Base-by-base conservation (phyloP, 306 rosid genomes). In the Sophora flavescens region DNA sequence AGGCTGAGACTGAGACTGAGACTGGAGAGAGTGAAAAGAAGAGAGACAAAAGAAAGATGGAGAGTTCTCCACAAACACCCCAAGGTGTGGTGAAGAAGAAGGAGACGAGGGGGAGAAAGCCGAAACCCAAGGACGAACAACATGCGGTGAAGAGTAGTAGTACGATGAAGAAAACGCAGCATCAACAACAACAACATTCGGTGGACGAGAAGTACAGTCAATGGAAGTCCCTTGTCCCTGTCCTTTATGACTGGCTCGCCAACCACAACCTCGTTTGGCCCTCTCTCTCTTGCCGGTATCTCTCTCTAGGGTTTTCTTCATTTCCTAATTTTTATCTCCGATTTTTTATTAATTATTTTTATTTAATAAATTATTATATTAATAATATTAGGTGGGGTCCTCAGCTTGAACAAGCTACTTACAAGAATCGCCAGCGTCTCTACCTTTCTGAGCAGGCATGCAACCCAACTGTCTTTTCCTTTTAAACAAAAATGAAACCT, bases 261-360 rank as follows among this genome's bases (percentile, higher is more conserved):
- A 92, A 96, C 63, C 99, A 96, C 82, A 96, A 96, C 76, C 99
- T 96, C 48, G 91, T 86, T 38, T 92, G 98, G 97, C 99, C 98
- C 14, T 92, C 99, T 65, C 97, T 96, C 80, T 89, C 98, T 62
- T 91, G 97, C 97, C 78, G 98, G 99, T 95, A 22, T 22, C 17
- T 18, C 12, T 56, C 15, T 35, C 68, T 80, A 60, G 74, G 85
- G 82, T 75, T 72, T 75, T 47, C 32, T 75, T n/a, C 36, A 12
- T 18, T 45, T 45, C n/a, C 10, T 4, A 42, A 9, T 39, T 39
- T 6, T 5, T 5, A 32, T 4, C 0, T 30, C 0, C 22, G 2
- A 17, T 68, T n/a, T 1, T 68, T n/a, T 1, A 30, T 30, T 30
- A 0, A 6, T 50, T 2, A 51, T 17, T 28, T 42, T n/a, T n/a